These are phyloP conservation scores for Neofusicoccum umdonicola DNA, from an alignment of 2,329 filamentous ascomycete species.

Conservation along the genomic window DNA sequence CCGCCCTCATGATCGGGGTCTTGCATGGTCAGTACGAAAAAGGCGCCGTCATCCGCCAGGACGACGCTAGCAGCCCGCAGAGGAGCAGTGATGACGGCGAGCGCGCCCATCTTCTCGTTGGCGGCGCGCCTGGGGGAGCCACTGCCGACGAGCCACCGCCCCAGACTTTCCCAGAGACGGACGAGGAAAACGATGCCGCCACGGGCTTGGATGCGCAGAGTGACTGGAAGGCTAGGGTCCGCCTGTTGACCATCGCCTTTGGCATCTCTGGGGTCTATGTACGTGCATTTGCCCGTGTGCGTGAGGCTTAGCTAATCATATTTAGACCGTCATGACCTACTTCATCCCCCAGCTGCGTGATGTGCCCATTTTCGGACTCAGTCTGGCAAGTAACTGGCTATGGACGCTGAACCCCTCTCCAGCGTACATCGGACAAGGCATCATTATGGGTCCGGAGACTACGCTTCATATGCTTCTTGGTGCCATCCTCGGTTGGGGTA, in stretches of 20 bases:
- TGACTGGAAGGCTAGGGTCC: conserved; percentile 63
- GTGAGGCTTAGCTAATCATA: not conserved
- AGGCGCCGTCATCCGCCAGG: conserved; percentile 30
- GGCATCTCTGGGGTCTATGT: conserved; percentile 55
- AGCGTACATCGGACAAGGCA: conserved; percentile 95
- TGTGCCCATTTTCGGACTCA: conserved; percentile 78
- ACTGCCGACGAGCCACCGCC: conserved; percentile 22
- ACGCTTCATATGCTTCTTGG: conserved; percentile 95
- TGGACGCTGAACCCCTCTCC: conserved; percentile 96
- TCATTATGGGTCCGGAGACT: conserved; percentile 96
- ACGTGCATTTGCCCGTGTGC: conserved; percentile 23
- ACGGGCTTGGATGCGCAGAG: conserved; percentile 37
- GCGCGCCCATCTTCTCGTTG: not conserved
- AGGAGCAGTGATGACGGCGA: conserved; percentile 19
- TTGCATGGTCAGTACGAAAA: conserved; percentile 63
- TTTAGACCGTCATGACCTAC: conserved; percentile 78
- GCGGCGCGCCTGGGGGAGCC: not conserved
- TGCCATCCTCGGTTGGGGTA: conserved; percentile 82
- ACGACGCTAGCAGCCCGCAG: conserved; percentile 25
- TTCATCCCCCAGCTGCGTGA: conserved; percentile 83
- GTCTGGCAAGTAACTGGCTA: conserved; percentile 76
- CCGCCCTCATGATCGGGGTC: conserved; percentile 87
- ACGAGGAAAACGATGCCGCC: conserved; percentile 30
- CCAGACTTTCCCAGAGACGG: conserved; percentile 18
- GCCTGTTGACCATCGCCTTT: conserved; percentile 59